These are phyloP conservation scores for Neonectria hederae DNA, from an alignment of 2,329 filamentous ascomycete genomes.

Conservation along the genomic window DNA sequence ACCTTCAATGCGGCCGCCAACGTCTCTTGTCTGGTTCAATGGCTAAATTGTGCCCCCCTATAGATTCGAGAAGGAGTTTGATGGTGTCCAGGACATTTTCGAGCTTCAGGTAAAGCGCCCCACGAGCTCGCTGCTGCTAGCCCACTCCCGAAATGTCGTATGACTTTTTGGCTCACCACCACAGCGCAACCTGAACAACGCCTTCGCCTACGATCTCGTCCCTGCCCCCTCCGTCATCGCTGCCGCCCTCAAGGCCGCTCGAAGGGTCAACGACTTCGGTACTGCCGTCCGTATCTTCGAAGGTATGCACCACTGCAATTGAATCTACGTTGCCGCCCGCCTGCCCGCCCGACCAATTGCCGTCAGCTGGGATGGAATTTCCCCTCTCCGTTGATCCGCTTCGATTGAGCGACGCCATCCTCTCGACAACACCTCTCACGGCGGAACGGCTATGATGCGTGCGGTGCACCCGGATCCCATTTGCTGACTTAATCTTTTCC, in stretches of 20 bases:
- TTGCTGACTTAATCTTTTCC: conserved; percentile 33
- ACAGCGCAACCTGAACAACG: conserved; percentile 96
- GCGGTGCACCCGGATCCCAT: not conserved
- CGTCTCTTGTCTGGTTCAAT: conserved; percentile 37
- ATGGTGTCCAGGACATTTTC: conserved; percentile 96
- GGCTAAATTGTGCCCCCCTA: conserved; percentile 40
- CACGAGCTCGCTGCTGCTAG: conserved; percentile 34
- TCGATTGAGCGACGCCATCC: conserved; percentile 23
- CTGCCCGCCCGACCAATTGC: conserved; percentile 15
- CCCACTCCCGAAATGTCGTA: conserved; percentile 42
- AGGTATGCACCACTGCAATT: conserved; percentile 67
- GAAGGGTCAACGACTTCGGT: conserved; percentile 97
- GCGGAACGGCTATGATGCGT: conserved; percentile 10
- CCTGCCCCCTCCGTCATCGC: conserved; percentile 90
- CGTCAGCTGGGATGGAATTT: conserved; percentile 1
- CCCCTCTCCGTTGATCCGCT: conserved; percentile 6
- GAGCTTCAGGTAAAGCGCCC: conserved; percentile 86
- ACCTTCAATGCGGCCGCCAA: conserved; percentile 39
- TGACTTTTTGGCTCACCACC: conserved; percentile 45
- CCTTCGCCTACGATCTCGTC: conserved; percentile 99
- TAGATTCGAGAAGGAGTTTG: conserved; percentile 99
- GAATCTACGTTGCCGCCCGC: conserved; percentile 17
- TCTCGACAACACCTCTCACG: conserved; percentile 5
- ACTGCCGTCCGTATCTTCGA: conserved; percentile 99
- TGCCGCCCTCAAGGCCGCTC: conserved; percentile 91